Percentiles rank a stretch among this genome's conserved stretches.
phyloP scores from a whole-genome alignment of 768 basidiomycete species.

The Boletus coccyginus region DNA sequence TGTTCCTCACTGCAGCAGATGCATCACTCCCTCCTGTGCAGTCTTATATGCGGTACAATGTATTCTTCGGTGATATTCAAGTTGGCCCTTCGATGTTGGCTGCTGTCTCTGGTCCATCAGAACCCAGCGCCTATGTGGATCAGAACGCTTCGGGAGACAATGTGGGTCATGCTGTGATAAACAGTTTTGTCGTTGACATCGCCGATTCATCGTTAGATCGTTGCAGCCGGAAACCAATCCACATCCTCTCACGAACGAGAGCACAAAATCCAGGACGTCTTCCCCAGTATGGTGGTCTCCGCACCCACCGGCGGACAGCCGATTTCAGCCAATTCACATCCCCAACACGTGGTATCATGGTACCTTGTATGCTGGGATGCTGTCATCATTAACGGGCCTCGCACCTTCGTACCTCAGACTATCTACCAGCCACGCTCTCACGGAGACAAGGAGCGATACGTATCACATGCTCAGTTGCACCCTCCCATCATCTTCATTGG shows the following conservation, averaged over 20 bases:
- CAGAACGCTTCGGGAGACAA: not conserved
- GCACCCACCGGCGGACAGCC: not conserved
- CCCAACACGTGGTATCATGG: slow-evolving; percentile 5
- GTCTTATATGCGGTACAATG: not conserved
- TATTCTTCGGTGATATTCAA: not conserved
- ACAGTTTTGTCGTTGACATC: not conserved
- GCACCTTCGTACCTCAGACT: slow-evolving; percentile 57
- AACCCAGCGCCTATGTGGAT: not conserved
- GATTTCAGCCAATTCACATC: not conserved
- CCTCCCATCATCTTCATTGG: slow-evolving; percentile 58
- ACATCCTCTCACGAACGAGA: not conserved
- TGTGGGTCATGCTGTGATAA: slow-evolving; percentile 5
- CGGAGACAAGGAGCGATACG: slow-evolving; percentile 69
- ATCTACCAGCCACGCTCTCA: slow-evolving; percentile 71
- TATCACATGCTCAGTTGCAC: slow-evolving; percentile 59
- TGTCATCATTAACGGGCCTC: slow-evolving; percentile 29
- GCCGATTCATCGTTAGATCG: not conserved
- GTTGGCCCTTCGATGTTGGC: not conserved
- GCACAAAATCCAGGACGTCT: not conserved
- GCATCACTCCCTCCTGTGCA: not conserved
- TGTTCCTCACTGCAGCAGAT: not conserved
- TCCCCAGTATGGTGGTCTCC: not conserved
- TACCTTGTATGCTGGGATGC: not conserved
- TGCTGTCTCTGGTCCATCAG: not conserved
- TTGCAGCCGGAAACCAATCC: not conserved